Conservation (phyloP, 345 rosid genomes). For the Hevea brasiliensis region DNA sequence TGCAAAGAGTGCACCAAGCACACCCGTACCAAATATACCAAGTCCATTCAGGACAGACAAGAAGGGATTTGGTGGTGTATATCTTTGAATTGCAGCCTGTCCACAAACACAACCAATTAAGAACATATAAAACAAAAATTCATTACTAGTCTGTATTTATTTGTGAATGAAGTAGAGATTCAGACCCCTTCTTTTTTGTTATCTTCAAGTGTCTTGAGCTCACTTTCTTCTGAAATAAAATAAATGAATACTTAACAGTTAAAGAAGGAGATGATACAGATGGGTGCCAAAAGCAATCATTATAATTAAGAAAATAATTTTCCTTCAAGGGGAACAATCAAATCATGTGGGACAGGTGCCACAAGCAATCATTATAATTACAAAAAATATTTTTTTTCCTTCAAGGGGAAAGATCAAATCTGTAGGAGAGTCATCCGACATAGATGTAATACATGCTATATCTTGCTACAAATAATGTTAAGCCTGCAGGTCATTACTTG, state of each 20-base stretch:
- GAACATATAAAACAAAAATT: constrained; percentile 6
- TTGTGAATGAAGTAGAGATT: constrained; percentile 29
- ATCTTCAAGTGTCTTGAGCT: constrained; percentile 32
- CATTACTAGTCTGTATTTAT: constrained; percentile 4
- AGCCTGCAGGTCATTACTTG: not conserved
- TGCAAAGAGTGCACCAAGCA: constrained; percentile 87
- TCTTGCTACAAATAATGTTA: not conserved
- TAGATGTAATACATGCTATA: constrained; percentile 1
- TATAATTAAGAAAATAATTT: not conserved
- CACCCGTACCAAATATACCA: constrained; percentile 68
- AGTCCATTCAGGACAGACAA: constrained; percentile 69
- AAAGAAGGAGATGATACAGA: constrained; percentile 8
- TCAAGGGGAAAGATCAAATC: not conserved
- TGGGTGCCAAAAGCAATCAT: not conserved
- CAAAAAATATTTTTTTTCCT: not conserved
- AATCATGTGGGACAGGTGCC: not conserved
- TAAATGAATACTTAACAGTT: constrained; percentile 19
- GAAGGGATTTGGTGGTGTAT: constrained; percentile 53
- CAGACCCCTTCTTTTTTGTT: constrained; percentile 53
- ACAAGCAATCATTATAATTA: not conserved
- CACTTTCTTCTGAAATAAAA: constrained; percentile 49
- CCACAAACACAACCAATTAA: constrained; percentile 19
- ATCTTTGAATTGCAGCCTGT: constrained; percentile 46
- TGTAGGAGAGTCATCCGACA: not conserved
- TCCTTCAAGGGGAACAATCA: not conserved